Evolutionary conservation across 257 asterid genomes (phyloP).

Genomic region (Solanum etuberosum): DNA sequence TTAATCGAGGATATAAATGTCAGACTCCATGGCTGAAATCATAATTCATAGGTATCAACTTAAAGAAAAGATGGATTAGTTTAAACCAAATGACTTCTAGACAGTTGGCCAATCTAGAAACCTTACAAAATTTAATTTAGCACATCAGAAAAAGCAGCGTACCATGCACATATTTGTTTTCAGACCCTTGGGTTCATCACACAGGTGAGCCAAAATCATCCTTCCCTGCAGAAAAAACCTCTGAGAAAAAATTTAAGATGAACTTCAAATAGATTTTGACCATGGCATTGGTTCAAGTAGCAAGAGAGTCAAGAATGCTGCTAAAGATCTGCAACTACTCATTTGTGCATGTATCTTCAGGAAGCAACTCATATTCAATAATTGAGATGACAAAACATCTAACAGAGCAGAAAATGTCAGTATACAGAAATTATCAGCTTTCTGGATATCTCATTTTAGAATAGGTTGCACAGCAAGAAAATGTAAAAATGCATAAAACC

Average conservation of each 20-base stretch:
- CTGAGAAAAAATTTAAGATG: not conserved
- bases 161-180: conserved; percentile 96
- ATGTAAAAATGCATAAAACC: not conserved
- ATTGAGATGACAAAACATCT: not conserved
- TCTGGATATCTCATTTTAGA: not conserved
- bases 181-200: conserved; percentile 94
- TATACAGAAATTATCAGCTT: not conserved
- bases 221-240: conserved; percentile 57
- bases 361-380: not conserved
- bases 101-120: not conserved
- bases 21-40: not conserved
- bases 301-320: not conserved
- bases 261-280: not conserved
- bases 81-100: not conserved
- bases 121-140: not conserved
- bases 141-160: conserved; percentile 14
- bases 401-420: not conserved
- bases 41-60: not conserved
- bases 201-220: conserved; percentile 77
- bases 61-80: not conserved
- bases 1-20: not conserved
- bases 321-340: not conserved
- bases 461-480: not conserved
- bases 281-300: not conserved
- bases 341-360: not conserved